A percentile compares a stretch with the other conserved stretches of the same genome.
phyloP scores from a whole-genome alignment of 305 asterid species.

The Solanum hybrid region DNA sequence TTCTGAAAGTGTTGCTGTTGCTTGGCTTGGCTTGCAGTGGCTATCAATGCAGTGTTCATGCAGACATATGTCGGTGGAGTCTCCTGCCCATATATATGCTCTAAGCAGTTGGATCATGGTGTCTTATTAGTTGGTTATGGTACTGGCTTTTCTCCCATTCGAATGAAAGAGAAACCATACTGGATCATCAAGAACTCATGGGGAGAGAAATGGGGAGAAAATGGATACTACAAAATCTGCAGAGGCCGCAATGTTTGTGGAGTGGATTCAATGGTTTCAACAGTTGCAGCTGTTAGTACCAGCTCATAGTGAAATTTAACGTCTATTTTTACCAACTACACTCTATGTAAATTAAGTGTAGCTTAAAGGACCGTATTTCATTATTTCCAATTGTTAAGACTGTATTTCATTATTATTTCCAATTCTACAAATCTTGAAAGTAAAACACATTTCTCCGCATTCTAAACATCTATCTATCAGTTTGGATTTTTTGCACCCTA shows the following conservation, averaged over 20 bases:
- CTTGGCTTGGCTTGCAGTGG: constrained; percentile 48
- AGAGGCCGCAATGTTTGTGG: constrained; percentile 70
- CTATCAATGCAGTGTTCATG: constrained; percentile 87
- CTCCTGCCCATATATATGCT: constrained; percentile 80
- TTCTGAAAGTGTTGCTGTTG: background rate
- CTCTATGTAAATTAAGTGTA: constrained; percentile 29
- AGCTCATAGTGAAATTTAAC: constrained; percentile 9
- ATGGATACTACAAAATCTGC: constrained; percentile 76
- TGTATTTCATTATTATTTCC: background rate
- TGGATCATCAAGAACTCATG: constrained; percentile 94
- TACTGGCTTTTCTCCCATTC: constrained; percentile 60
- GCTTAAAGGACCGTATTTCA: background rate
- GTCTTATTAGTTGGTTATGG: constrained; percentile 81
- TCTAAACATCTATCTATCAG: background rate
- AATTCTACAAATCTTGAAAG: background rate
- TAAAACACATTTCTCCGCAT: background rate
- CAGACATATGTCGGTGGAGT: constrained; percentile 86
- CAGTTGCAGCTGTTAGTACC: constrained; percentile 66
- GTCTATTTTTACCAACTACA: background rate
- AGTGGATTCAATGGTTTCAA: constrained; percentile 89
- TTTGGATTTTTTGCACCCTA: background rate
- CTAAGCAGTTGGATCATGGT: constrained; percentile 73
- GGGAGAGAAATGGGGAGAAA: constrained; percentile 83
- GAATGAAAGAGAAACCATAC: constrained; percentile 77
- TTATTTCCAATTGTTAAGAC: background rate